Percentiles rank a stretch among this genome's conserved stretches.
Evolutionary conservation across 108 stramenopile genomes (phyloP).

Genomic region (Cafeteria roenbergensis): DNA sequence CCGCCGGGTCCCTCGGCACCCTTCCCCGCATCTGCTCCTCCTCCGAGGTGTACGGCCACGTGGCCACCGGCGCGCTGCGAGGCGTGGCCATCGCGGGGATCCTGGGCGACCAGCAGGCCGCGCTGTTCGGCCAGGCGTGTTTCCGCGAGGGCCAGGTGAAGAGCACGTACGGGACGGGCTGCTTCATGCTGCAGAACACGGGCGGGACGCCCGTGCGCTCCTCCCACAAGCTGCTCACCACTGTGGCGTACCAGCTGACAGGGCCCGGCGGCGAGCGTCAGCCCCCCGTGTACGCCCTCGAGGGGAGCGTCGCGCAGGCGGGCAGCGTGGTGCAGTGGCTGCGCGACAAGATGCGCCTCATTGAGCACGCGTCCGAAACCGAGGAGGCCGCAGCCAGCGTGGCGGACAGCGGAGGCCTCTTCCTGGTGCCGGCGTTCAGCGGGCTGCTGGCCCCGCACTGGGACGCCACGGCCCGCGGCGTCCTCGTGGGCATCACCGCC

Average conservation of each 20-base stretch:
- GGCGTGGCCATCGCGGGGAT: constrained; percentile 64
- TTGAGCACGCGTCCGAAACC: constrained; percentile 61
- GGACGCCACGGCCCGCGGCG: constrained; percentile 75
- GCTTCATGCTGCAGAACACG: constrained; percentile 95
- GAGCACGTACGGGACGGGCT: constrained; percentile 91
- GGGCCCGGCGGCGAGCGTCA: constrained; percentile 36
- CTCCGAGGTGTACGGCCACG: constrained; percentile 15
- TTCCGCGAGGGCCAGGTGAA: constrained; percentile 75
- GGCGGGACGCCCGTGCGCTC: constrained; percentile 48
- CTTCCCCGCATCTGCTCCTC: constrained; percentile 15
- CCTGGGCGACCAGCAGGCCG: constrained; percentile 91
- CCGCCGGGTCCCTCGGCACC: too few species aligned
- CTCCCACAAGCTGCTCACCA: constrained; percentile 81
- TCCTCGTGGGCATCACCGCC: constrained; percentile 79
- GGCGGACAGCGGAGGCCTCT: constrained; percentile 68
- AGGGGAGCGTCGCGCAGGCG: constrained; percentile 79
- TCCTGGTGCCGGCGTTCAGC: constrained; percentile 87
- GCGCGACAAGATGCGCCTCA: constrained; percentile 75
- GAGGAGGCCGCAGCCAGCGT: constrained; percentile 59
- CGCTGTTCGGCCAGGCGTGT: constrained; percentile 81
- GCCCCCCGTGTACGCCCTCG: constrained; percentile 71
- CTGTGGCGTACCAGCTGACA: constrained; percentile 80
- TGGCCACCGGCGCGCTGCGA: constrained; percentile 29
- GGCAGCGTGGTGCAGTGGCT: constrained; percentile 90
- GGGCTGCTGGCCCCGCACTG: constrained; percentile 93